These are phyloP conservation scores for Aspergillus quadricinctus DNA, from an alignment of 2,329 filamentous ascomycete genomes.

Conservation along the genomic window DNA sequence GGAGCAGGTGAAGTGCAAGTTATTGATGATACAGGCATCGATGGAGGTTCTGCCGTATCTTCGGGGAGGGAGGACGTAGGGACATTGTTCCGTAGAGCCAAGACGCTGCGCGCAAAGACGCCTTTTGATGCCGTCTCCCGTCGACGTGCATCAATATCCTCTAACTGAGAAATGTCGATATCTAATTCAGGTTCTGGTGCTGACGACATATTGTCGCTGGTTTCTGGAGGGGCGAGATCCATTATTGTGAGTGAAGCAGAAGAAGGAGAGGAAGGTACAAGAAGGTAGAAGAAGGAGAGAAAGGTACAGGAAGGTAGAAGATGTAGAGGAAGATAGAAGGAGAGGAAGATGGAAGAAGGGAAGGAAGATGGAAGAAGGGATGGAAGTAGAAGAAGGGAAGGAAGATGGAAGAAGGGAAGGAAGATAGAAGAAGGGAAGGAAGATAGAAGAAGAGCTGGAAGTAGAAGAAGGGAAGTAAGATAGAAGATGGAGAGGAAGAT, in stretches of 20 bases:
- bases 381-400: no score
- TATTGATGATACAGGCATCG: neutral
- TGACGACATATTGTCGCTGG: neutral
- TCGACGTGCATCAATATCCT: neutral
- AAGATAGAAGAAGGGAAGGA: no score
- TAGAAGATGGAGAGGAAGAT: no score
- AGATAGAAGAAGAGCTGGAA: no score
- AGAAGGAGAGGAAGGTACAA: no score
- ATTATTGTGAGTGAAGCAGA: neutral
- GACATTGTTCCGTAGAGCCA: neutral
- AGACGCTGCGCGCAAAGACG: neutral
- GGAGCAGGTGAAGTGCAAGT: neutral
- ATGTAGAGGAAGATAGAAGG: no score
- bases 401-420: no score
- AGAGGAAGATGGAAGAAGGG: no score
- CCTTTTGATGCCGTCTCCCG: neutral
- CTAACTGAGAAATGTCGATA: neutral
- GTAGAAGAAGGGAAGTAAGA: no score
- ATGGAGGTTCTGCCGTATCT: neutral
- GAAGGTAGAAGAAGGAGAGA: no score
- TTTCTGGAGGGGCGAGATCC: neutral
- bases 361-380: no score
- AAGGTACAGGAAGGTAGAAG: no score
- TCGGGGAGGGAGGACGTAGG: neutral
- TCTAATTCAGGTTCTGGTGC: neutral